Percentiles rank a stretch among this genome's conserved stretches.
Conservation (phyloP, 441 rosid species). For the Rhodomyrtus psidioides region DNA sequence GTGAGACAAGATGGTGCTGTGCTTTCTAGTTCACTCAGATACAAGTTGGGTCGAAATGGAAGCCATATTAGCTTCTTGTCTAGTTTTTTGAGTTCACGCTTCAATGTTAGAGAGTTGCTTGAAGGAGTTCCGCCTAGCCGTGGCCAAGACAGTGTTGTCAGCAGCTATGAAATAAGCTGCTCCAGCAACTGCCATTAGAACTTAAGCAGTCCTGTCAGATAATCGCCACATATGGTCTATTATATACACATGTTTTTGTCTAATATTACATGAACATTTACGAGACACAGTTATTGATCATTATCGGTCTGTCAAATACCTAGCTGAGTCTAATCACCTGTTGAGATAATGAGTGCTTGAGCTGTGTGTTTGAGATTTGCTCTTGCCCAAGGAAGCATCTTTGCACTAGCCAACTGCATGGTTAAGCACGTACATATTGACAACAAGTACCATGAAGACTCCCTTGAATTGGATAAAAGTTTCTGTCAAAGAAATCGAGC, state of each 20-base stretch:
- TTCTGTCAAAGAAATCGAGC: not conserved
- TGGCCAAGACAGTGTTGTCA: constrained; percentile 70
- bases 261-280: too few species aligned
- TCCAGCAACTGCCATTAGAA: constrained; percentile 43
- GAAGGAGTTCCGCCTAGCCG: constrained; percentile 65
- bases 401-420: too few species aligned
- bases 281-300: too few species aligned
- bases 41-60: not conserved
- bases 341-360: too few species aligned
- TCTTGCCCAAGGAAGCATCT: too few species aligned
- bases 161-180: constrained; percentile 76
- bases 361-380: too few species aligned
- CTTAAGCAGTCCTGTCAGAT: not conserved
- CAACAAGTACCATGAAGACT: too few species aligned
- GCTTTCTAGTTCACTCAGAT: not conserved
- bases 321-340: too few species aligned
- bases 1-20: not conserved
- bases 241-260: too few species aligned
- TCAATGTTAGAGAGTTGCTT: constrained; percentile 19
- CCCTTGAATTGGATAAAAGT: too few species aligned
- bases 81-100: not conserved
- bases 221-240: not conserved
- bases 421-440: too few species aligned
- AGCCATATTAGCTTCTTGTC: not conserved
- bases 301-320: too few species aligned